A percentile compares a stretch with the other conserved stretches of the same genome.
Conservation (phyloP, 169 alveolate species). For the Eimeria zaria region DNA sequence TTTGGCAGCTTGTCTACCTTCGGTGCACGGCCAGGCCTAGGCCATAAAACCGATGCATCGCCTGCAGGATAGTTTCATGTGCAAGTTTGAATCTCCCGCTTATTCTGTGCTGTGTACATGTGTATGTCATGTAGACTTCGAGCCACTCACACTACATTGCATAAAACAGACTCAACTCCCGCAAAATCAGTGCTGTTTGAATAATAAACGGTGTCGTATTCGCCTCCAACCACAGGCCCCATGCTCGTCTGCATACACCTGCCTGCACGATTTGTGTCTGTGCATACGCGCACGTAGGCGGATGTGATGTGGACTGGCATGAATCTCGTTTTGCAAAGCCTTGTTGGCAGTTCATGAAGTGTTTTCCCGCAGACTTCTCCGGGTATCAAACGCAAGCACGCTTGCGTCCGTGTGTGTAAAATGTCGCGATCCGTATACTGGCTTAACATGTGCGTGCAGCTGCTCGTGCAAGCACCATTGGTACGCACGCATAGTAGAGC, state of each 20-base stretch:
- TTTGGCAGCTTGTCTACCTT: background rate
- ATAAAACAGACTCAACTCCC: too few relatives aligned
- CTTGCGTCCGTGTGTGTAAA: background rate
- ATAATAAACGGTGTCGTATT: background rate
- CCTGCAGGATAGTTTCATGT: background rate
- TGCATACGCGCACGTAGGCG: constrained; percentile 2
- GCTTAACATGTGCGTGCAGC: background rate
- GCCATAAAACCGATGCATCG: background rate
- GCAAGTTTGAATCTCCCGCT: background rate
- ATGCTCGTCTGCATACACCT: background rate
- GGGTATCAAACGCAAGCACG: background rate
- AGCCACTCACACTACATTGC: too few relatives aligned
- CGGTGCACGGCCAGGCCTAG: background rate
- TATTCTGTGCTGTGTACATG: background rate
- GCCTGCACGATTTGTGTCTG: background rate
- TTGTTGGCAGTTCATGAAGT: background rate
- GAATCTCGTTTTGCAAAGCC: background rate
- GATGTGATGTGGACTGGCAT: background rate
- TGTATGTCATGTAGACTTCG: too few relatives aligned
- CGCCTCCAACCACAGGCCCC: background rate
- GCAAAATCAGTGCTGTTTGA: background rate
- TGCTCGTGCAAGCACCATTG: background rate
- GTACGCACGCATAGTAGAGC: background rate
- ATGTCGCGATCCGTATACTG: background rate
- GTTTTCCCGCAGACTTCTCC: background rate